Percentiles rank a stretch among this genome's conserved stretches.
phyloP scores from a whole-genome alignment of 2,329 filamentous ascomycete genomes.

The Ramichloridium luteum region DNA sequence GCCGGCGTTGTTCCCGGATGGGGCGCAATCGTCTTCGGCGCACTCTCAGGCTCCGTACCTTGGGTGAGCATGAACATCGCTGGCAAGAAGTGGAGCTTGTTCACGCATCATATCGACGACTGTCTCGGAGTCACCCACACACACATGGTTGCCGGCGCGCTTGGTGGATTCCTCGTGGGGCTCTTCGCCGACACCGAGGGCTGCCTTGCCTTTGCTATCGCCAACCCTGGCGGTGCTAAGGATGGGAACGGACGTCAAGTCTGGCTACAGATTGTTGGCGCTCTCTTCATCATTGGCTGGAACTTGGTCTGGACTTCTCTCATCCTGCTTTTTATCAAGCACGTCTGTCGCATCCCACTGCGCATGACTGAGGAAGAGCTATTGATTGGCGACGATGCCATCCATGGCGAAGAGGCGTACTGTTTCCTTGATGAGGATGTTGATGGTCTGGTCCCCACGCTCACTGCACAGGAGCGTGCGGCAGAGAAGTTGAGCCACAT shows the following conservation, averaged over 20 bases:
- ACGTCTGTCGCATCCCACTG: slow-evolving; percentile 36
- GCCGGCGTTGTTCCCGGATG: slow-evolving; percentile 41
- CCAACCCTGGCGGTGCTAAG: slow-evolving; percentile 37
- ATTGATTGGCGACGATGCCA: slow-evolving; percentile 35
- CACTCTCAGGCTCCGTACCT: slow-evolving; percentile 34
- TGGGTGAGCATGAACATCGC: slow-evolving; percentile 40
- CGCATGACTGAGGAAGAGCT: slow-evolving; percentile 37
- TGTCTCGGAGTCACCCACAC: slow-evolving; percentile 40
- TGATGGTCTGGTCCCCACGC: slow-evolving; percentile 9
- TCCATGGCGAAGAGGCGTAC: slow-evolving; percentile 38
- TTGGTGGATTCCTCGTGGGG: slow-evolving; percentile 36
- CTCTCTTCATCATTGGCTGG: slow-evolving; percentile 39
- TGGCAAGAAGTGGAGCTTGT: slow-evolving; percentile 41
- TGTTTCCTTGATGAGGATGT: slow-evolving; percentile 18
- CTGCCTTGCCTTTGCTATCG: slow-evolving; percentile 34
- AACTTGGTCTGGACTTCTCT: slow-evolving; percentile 40
- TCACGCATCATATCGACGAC: slow-evolving; percentile 44
- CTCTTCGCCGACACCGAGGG: slow-evolving; percentile 38
- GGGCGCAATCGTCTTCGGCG: slow-evolving; percentile 38
- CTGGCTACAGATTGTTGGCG: slow-evolving; percentile 39
- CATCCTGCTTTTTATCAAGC: slow-evolving; percentile 41
- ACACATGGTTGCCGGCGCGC: slow-evolving; percentile 35
- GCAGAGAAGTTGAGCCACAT: slow-evolving; percentile 2
- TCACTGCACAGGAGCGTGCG: slow-evolving; percentile 3
- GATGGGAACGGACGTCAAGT: slow-evolving; percentile 40